Percentiles rank a stretch among this genome's conserved stretches.
phyloP scores from a whole-genome alignment of 495 filamentous ascomycete genomes.

The Neurospora sp. region DNA sequence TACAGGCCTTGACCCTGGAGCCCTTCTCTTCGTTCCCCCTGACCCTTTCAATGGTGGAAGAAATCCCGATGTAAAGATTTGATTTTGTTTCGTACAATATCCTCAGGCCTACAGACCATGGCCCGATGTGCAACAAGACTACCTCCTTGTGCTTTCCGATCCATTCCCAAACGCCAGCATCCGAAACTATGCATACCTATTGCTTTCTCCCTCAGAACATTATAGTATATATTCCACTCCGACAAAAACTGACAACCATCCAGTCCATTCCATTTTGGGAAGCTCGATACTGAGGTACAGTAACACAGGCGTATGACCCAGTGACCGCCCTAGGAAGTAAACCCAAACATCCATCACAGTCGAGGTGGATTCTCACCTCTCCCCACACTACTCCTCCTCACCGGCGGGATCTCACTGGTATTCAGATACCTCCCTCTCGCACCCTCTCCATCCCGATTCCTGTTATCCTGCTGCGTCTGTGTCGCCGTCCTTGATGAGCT shows the following conservation, averaged over 20 bases:
- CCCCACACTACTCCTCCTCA: neutral
- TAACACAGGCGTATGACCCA: neutral
- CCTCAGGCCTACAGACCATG: neutral
- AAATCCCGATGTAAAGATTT: neutral
- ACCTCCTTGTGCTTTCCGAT: neutral
- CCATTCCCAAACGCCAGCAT: neutral
- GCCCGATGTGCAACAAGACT: neutral
- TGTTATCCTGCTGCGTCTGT: neutral
- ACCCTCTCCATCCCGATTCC: neutral
- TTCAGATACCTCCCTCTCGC: neutral
- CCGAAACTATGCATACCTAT: neutral
- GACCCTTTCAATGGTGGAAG: neutral
- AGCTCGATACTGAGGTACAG: neutral
- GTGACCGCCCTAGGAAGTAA: neutral
- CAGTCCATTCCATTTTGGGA: neutral
- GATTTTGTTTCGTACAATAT: neutral
- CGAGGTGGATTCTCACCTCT: slow-evolving; percentile 6
- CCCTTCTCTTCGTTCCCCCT: neutral
- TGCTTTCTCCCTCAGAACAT: neutral
- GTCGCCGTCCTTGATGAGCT: neutral
- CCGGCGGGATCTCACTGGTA: neutral
- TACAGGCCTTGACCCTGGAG: neutral
- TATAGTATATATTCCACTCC: neutral
- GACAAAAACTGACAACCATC: neutral
- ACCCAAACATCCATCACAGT: neutral